Conservation (phyloP, 2,329 filamentous ascomycete species). For the Remersonia thermophila region DNA sequence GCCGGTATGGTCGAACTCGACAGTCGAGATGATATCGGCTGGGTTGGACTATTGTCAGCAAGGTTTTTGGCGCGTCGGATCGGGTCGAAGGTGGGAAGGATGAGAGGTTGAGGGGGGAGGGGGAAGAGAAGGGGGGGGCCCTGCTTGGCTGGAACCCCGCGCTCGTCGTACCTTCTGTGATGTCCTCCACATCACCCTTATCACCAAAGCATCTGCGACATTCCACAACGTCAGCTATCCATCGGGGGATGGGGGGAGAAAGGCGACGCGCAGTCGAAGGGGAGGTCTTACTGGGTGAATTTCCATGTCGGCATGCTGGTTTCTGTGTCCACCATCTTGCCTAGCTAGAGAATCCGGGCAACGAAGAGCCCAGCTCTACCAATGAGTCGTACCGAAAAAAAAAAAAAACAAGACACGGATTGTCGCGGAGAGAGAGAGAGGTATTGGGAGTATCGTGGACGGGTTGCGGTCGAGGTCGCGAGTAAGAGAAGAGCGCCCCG, state of each 20-base stretch:
- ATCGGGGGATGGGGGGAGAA: too few relatives aligned
- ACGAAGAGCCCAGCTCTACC: constrained; percentile 19
- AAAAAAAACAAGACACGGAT: constrained; percentile 4
- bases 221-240: too few relatives aligned
- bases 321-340: constrained; percentile 93
- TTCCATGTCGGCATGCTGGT: constrained; percentile 95
- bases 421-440: constrained; percentile 6
- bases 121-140: too few relatives aligned
- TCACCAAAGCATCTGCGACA: constrained; percentile 83
- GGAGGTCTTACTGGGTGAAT: constrained; percentile 79
- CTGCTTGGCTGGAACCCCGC: too few relatives aligned
- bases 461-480: constrained; percentile 2
- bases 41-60: constrained; percentile 14
- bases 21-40: constrained; percentile 87
- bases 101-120: too few relatives aligned
- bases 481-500: constrained; percentile 3
- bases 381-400: constrained; percentile 6
- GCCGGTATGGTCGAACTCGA: constrained; percentile 81
- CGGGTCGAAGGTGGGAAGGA: too few relatives aligned
- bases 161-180: constrained; percentile 67
- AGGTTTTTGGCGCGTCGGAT: not conserved
- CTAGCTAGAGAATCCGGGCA: constrained; percentile 17
- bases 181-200: constrained; percentile 98
- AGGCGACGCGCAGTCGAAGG: not conserved
- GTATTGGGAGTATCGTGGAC: not conserved